Conservation (phyloP, 2,329 filamentous ascomycete genomes). For the Trichoderma gracile region DNA sequence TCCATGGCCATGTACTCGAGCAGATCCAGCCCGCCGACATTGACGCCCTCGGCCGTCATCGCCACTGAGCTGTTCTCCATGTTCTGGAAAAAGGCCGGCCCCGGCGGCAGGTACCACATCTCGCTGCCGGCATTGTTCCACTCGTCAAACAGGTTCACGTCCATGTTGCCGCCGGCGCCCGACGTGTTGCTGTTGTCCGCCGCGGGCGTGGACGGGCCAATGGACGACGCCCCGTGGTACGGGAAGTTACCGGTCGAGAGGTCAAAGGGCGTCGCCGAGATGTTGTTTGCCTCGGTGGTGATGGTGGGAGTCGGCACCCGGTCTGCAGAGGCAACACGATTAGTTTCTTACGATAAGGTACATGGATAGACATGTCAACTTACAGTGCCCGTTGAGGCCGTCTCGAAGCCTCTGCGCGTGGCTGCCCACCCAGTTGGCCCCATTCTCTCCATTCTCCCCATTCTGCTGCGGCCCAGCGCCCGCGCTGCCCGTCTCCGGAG, state of each 20-base stretch:
- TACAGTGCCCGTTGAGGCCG: constrained; percentile 43
- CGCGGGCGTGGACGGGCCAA: constrained; percentile 53
- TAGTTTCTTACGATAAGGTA: constrained; percentile 14
- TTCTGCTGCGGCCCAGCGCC: constrained; percentile 30
- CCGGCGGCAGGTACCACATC: constrained; percentile 68
- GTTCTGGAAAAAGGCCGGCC: constrained; percentile 65
- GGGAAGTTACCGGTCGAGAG: constrained; percentile 56
- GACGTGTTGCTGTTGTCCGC: constrained; percentile 39
- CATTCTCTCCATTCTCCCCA: constrained; percentile 30
- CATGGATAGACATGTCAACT: constrained; percentile 22
- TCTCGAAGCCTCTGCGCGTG: constrained; percentile 46
- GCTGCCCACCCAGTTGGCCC: constrained; percentile 38
- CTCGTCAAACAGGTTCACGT: constrained; percentile 52
- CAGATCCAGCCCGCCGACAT: constrained; percentile 65
- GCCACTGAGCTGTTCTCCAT: constrained; percentile 61
- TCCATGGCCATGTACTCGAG: constrained; percentile 70
- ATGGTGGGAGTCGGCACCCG: constrained; percentile 36
- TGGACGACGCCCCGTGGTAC: constrained; percentile 51
- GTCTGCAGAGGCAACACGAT: constrained; percentile 38
- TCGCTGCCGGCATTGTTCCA: constrained; percentile 59
- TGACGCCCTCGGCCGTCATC: constrained; percentile 68
- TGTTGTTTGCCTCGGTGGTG: constrained; percentile 48
- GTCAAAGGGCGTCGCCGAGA: constrained; percentile 66
- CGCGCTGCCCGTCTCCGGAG: constrained; percentile 38
- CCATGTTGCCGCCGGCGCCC: constrained; percentile 33